Conservation (phyloP, 2,329 filamentous ascomycete genomes). For the Ascomycota sp. region DNA sequence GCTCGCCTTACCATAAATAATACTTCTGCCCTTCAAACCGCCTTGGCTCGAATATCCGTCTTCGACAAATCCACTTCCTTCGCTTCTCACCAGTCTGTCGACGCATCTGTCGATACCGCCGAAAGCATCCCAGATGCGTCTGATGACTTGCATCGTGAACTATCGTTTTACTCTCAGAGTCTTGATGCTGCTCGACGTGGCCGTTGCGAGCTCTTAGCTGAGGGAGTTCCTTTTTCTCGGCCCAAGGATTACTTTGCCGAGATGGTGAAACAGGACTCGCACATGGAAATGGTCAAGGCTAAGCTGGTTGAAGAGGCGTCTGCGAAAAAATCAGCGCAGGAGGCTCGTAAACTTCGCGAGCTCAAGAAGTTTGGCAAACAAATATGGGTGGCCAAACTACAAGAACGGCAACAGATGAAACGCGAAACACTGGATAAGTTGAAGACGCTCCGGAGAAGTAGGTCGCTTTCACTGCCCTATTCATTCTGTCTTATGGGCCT, state of each 20-base stretch:
- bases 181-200: constrained; percentile 58
- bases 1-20: constrained; percentile 97
- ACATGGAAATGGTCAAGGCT: constrained; percentile 91
- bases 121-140: constrained; percentile 59
- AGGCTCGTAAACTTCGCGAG: constrained; percentile 80
- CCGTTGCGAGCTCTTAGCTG: constrained; percentile 55
- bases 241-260: constrained; percentile 95
- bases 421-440: constrained; percentile 90
- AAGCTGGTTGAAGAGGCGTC: constrained; percentile 86
- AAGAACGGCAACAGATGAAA: constrained; percentile 86
- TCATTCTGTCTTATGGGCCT: background rate
- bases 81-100: constrained; percentile 61
- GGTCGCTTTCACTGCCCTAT: constrained; percentile 15
- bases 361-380: constrained; percentile 99
- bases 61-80: constrained; percentile 53
- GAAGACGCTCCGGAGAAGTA: constrained; percentile 85
- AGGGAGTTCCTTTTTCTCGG: constrained; percentile 68
- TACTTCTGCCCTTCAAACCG: constrained; percentile 61
- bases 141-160: constrained; percentile 80
- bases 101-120: constrained; percentile 42
- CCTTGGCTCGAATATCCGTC: constrained; percentile 57
- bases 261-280: constrained; percentile 96
- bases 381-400: constrained; percentile 86
- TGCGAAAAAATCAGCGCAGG: constrained; percentile 74
- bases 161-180: constrained; percentile 82